Conservation (phyloP, 2,329 filamentous ascomycete genomes). For the Talaromyces sp. region DNA sequence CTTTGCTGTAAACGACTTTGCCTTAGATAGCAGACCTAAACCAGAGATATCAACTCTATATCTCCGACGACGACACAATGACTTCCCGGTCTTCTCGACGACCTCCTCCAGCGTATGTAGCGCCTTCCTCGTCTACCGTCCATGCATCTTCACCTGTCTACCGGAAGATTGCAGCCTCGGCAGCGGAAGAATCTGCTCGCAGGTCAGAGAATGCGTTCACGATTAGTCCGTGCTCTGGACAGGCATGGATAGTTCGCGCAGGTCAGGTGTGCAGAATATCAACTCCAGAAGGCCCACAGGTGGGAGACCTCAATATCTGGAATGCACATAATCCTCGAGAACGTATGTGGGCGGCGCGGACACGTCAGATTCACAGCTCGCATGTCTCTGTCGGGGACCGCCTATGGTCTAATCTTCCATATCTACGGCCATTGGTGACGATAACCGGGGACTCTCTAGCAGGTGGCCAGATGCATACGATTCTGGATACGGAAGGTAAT, state of each 20-base stretch:
- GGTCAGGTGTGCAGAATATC: conserved; percentile 69
- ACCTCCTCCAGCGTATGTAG: conserved; percentile 39
- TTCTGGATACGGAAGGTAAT: conserved; percentile 34
- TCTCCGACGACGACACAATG: not conserved
- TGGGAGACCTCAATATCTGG: conserved; percentile 82
- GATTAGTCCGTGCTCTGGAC: conserved; percentile 69
- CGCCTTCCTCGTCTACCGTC: conserved; percentile 32
- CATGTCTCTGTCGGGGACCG: conserved; percentile 70
- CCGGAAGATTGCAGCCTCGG: conserved; percentile 35
- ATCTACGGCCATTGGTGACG: conserved; percentile 69
- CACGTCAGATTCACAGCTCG: conserved; percentile 71
- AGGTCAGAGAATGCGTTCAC: conserved; percentile 50
- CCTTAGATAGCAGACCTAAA: too few species aligned
- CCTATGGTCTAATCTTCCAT: conserved; percentile 75
- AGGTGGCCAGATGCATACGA: conserved; percentile 36
- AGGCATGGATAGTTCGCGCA: conserved; percentile 67
- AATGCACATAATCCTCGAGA: conserved; percentile 72
- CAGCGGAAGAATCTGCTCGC: conserved; percentile 28
- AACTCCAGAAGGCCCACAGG: conserved; percentile 74
- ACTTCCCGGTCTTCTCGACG: conserved; percentile 30
- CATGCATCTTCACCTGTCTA: conserved; percentile 37
- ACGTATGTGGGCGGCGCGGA: conserved; percentile 76
- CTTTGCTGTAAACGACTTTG: not conserved
- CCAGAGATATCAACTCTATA: not conserved
- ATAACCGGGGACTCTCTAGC: conserved; percentile 65